Evolutionary conservation across 805 yeast genomes (phyloP), one percentile per base, ranked within the genome.

Genomic region (Hanseniaspora occidentalis): DNA sequence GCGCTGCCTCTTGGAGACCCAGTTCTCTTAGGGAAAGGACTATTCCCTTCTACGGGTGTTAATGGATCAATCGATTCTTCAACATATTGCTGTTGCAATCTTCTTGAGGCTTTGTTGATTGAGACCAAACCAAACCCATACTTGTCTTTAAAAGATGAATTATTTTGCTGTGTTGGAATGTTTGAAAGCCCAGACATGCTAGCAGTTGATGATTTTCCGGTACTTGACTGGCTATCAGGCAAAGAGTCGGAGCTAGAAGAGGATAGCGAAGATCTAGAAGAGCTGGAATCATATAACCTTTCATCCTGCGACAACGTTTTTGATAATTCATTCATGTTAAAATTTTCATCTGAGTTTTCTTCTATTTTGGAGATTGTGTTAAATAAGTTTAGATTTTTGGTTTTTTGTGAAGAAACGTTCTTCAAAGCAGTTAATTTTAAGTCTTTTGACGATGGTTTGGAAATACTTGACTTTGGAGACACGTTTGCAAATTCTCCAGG

Each of bases 21-120:
- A 27, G 14, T 11, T n/a, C 31, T n/a, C n/a, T n/a, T n/a, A n/a
- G n/a, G n/a, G n/a, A n/a, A n/a, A n/a, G n/a, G n/a, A n/a, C 50
- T 10, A 11, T 19, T 8, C 11, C 23, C 31, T 23, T 31, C 40
- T 18, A 7, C 26, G 5, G 25, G 48, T 9, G 48, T 45, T 33
- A 57, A 46, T 5, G 62, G 60, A 44, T 58, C 64, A 18, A 58
- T 45, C 1, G 55, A 49, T 16, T 54, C 58, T 14, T 57, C 60
- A 6, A 43, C 20, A 20, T 51, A 50, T 20, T 46, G 41, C 10
- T 46, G 51, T 19, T 57, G 50, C 10, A 56, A 40, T 35, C 56
- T 56, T 21, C 49, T 48, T 36, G 46, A 50, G 43, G 56, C 46
- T 36, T 54, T 56, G 25, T 50, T 48, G n/a, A 51, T 31, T 3